These are phyloP conservation scores for Dothideomycetidae sp. DNA, from an alignment of 2,329 filamentous ascomycete genomes.

Conservation along the genomic window DNA sequence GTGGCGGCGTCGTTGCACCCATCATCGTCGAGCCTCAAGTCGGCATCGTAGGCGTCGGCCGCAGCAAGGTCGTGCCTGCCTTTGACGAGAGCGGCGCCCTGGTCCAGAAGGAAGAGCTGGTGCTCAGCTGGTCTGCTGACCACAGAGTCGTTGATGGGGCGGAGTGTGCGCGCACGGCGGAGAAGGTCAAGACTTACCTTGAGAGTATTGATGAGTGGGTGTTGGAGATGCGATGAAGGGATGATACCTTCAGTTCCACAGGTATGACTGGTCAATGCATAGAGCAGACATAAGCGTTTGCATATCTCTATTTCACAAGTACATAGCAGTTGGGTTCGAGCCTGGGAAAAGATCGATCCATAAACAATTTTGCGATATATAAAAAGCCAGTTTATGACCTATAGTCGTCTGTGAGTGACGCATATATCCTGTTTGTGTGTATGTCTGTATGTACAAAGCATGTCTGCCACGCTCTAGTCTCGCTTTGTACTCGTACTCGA, in stretches of 20 bases:
- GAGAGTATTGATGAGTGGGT: slow-evolving; percentile 83
- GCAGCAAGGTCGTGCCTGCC: slow-evolving; percentile 64
- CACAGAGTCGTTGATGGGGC: slow-evolving; percentile 90
- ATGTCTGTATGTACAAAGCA: too few relatives aligned
- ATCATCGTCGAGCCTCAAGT: slow-evolving; percentile 86
- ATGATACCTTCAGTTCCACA: too few relatives aligned
- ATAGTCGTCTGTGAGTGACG: too few relatives aligned
- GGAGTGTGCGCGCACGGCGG: slow-evolving; percentile 82
- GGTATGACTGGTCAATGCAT: too few relatives aligned
- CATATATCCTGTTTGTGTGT: too few relatives aligned
- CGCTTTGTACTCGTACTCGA: not conserved
- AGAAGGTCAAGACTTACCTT: slow-evolving; percentile 60
- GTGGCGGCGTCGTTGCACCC: slow-evolving; percentile 79
- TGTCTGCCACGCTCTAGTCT: too few relatives aligned
- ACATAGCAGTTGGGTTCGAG: too few relatives aligned
- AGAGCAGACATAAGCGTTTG: too few relatives aligned
- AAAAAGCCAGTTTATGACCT: too few relatives aligned
- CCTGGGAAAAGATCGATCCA: too few relatives aligned
- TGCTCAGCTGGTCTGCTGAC: slow-evolving; percentile 94
- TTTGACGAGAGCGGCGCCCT: slow-evolving; percentile 48
- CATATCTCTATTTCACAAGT: too few relatives aligned
- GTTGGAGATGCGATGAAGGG: slow-evolving; percentile 57
- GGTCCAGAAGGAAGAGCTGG: slow-evolving; percentile 63
- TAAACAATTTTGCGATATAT: too few relatives aligned
- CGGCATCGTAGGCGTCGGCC: slow-evolving; percentile 78